Evolutionary conservation across 78 protist genomes (phyloP).

Genomic region (Guillardia theta): DNA sequence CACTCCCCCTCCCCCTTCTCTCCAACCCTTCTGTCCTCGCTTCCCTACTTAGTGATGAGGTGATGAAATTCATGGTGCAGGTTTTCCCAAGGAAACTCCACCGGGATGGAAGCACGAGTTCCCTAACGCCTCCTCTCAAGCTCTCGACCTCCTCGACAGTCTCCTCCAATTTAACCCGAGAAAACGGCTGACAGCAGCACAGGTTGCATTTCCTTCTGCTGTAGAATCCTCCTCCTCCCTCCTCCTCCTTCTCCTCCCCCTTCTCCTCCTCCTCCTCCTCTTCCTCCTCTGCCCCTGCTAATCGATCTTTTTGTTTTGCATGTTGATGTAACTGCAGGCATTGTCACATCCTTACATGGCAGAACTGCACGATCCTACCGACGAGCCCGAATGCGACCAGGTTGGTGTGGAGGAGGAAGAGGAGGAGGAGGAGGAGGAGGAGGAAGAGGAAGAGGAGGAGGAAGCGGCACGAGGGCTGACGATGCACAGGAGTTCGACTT

Average conservation of each 20-base stretch:
- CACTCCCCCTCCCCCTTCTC: not conserved
- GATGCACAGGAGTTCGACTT: not conserved
- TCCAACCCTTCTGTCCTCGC: not conserved
- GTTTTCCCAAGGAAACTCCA: no score
- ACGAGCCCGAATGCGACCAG: slow-evolving; percentile 38
- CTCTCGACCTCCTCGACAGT: not conserved
- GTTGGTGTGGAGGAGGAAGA: not conserved
- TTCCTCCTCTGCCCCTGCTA: not conserved
- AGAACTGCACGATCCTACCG: slow-evolving; percentile 35
- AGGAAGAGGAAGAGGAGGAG: not conserved
- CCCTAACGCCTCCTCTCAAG: no score
- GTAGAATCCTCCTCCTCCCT: not conserved
- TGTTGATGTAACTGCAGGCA: not conserved
- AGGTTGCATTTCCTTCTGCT: not conserved
- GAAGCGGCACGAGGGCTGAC: not conserved
- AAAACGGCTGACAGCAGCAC: slow-evolving; percentile 2
- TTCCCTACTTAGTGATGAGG: no score
- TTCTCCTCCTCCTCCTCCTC: not conserved
- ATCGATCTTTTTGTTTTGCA: not conserved
- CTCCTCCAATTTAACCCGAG: not conserved
- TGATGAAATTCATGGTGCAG: no score
- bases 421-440: not conserved
- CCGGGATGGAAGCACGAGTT: no score
- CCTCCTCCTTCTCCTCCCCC: not conserved
- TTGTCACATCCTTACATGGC: slow-evolving; percentile 37